A percentile compares a stretch with the other conserved stretches of the same genome.
These are phyloP conservation scores for Saccharomycopsis olivae DNA, from an alignment of 805 yeast genomes.

Conservation along the genomic window DNA sequence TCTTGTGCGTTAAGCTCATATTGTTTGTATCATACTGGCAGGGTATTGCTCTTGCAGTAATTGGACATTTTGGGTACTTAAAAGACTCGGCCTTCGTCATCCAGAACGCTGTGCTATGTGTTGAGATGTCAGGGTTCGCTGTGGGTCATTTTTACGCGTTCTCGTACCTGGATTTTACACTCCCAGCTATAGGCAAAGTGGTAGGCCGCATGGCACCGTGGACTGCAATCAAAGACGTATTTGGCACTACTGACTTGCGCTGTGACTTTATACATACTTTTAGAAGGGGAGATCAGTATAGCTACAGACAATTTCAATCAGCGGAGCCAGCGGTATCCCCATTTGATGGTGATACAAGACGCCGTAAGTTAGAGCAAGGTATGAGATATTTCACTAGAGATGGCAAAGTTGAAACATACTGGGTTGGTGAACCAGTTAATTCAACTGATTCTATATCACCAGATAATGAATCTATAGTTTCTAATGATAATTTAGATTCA, in stretches of 20 bases:
- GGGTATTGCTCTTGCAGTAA: constrained; percentile 47
- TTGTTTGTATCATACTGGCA: constrained; percentile 99
- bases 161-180: constrained; percentile 61
- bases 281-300: constrained; percentile 60
- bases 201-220: constrained; percentile 49
- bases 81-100: constrained; percentile 35
- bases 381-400: constrained; percentile 50
- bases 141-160: constrained; percentile 84
- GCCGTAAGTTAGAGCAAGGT: constrained; percentile 72
- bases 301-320: constrained; percentile 75
- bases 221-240: constrained; percentile 65
- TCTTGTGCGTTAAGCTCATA: constrained; percentile 83
- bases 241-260: constrained; percentile 66
- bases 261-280: constrained; percentile 65
- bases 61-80: constrained; percentile 38
- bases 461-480: constrained; percentile 1
- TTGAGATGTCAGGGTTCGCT: constrained; percentile 81
- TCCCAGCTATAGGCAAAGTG: constrained; percentile 52
- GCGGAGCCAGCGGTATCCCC: constrained; percentile 50
- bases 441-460: constrained; percentile 6
- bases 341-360: constrained; percentile 51
- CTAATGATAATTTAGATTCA: not conserved
- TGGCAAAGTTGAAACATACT: constrained; percentile 73
- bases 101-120: constrained; percentile 70
- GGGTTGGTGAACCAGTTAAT: too few species aligned